phyloP scores from a whole-genome alignment of 2,329 filamentous ascomycete species.

The Scedosporium aurantiacum region DNA sequence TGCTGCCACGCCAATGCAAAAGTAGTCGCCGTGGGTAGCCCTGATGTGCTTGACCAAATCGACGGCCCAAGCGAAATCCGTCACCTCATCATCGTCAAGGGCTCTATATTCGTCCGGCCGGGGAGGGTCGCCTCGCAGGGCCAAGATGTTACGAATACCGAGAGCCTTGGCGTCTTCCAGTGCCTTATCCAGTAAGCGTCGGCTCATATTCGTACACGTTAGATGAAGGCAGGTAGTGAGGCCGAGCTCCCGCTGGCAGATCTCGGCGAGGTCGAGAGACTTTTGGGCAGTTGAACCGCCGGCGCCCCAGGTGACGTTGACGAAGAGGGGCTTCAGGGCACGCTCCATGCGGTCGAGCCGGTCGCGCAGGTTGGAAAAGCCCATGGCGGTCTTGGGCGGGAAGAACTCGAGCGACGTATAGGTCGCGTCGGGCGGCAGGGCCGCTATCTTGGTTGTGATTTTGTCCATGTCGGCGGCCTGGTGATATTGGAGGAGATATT shows the following conservation, averaged over 20 bases:
- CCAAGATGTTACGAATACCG: slow-evolving; percentile 88
- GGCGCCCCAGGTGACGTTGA: slow-evolving; percentile 96
- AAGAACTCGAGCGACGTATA: slow-evolving; percentile 99
- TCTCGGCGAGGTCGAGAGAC: slow-evolving; percentile 85
- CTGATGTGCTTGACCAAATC: slow-evolving; percentile 87
- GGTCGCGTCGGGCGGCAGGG: slow-evolving; percentile 65
- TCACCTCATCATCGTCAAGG: slow-evolving; percentile 50
- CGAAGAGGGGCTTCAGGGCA: slow-evolving; percentile 81
- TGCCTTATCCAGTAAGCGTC: slow-evolving; percentile 72
- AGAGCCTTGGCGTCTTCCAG: slow-evolving; percentile 82
- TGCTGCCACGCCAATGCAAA: slow-evolving; percentile 86
- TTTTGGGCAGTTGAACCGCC: slow-evolving; percentile 86
- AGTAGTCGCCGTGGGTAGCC: slow-evolving; percentile 80
- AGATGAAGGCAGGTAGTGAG: slow-evolving; percentile 92
- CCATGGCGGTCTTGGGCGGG: slow-evolving; percentile 93
- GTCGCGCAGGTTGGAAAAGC: slow-evolving; percentile 84
- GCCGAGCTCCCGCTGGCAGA: slow-evolving; percentile 84
- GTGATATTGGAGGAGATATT: background rate
- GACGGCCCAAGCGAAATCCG: slow-evolving; percentile 78
- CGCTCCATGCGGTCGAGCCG: slow-evolving; percentile 92
- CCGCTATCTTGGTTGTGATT: slow-evolving; percentile 91
- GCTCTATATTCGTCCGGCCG: slow-evolving; percentile 74
- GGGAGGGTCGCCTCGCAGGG: slow-evolving; percentile 82
- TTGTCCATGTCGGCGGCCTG: slow-evolving; percentile 52
- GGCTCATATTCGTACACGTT: slow-evolving; percentile 97